These are phyloP conservation scores for Chlamydomonas schloesseri DNA, from an alignment of 139 green algal species.

Conservation along the genomic window DNA sequence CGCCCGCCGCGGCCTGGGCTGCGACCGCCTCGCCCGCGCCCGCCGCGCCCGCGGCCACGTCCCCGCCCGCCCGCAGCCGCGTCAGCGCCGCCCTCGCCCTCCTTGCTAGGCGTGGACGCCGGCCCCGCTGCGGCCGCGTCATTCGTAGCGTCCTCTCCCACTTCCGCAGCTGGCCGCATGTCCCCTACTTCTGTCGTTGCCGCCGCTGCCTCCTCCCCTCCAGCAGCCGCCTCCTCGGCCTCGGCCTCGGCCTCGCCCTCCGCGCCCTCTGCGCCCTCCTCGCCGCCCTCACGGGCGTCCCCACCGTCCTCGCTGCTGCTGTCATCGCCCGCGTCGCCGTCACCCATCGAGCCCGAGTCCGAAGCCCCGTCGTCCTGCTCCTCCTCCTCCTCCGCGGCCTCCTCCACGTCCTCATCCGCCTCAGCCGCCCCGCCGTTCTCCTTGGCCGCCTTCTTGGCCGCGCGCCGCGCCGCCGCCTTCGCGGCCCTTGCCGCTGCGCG, in stretches of 20 bases:
- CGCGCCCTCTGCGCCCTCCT: not conserved
- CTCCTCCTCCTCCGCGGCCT: not conserved
- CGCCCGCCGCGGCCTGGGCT: not conserved
- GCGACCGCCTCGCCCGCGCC: not conserved
- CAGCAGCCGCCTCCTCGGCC: too few relatives aligned
- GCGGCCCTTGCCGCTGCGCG: not conserved
- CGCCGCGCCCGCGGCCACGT: not conserved
- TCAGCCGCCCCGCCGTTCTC: not conserved
- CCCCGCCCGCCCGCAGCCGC: too few relatives aligned
- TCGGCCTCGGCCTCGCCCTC: not conserved
- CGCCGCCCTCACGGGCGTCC: too few relatives aligned
- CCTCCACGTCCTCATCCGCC: not conserved
- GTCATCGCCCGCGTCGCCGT: not conserved
- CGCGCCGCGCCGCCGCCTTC: not conserved
- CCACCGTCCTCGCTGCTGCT: not conserved
- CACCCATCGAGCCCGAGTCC: not conserved
- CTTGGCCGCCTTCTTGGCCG: slow-evolving; percentile 17
- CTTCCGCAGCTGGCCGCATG: too few relatives aligned
- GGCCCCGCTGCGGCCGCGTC: slow-evolving; percentile 3
- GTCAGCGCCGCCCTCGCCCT: not conserved
- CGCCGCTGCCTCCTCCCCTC: too few relatives aligned
- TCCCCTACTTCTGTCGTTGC: not conserved
- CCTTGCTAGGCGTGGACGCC: not conserved
- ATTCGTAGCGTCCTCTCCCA: slow-evolving; percentile 1
- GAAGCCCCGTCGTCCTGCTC: not conserved